Evolutionary conservation across 805 yeast genomes (phyloP), one percentile per base, ranked within the genome.

Genomic region (Spathaspora boniae): DNA sequence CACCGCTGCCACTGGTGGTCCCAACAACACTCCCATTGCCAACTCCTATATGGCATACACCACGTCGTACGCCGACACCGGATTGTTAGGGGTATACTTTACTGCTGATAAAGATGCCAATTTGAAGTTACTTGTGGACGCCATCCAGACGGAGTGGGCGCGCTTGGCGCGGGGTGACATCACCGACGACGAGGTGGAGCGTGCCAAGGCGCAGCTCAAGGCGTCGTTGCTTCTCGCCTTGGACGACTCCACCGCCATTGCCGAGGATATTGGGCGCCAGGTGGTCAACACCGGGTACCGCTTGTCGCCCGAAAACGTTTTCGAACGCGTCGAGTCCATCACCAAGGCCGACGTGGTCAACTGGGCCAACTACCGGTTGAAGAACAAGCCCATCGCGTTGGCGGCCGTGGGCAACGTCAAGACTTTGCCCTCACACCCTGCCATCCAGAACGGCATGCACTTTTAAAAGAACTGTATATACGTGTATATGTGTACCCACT

Each of bases 191-290:
- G 98, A 93, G 64, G 93, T 93, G 9, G 94, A 82, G 57, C 80
- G 96, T 37, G 95, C 98, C 9, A 93, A 93, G 64, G 80, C 96
- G 2, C 97, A 89, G 63, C 71, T 93, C 46, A 89, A 91, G 65
- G 98, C 98, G 1, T 86, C 96, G 0, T 69, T 93, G 37, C 71
- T 93, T 33, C 69, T 93, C 38, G 85, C 96, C 5, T 70, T 93
- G 30, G 99, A 93, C 60, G 96, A 96, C 43, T 81, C 96, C 9
- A 88, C 98, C 6, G 91, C 97, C 5, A 79, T 88, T 33, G 97
- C 97, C 21, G 99, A 93, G 64, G 98, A 93, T 61, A 87, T 93
- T 49, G 98, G 98, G 18, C 81, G 98, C 62, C 98, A 93, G 60
- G 71, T 93, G 37, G 95, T 93, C 29, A 91, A 96, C 35, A 89